Base-by-base conservation (phyloP, 2,329 filamentous ascomycete genomes). In the Trichoderma atrobrunneum region DNA sequence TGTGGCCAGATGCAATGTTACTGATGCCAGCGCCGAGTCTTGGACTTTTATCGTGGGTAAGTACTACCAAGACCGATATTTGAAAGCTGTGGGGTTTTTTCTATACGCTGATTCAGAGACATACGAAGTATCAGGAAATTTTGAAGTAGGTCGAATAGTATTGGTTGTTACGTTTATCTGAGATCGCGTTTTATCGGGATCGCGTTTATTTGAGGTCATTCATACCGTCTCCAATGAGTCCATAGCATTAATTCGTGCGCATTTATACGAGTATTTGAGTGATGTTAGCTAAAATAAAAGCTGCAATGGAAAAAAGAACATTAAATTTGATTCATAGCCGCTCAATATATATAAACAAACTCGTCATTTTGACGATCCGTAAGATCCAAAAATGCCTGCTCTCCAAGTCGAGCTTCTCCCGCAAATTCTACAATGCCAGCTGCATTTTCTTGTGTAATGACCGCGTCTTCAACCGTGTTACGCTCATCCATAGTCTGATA, bases 311-410 rank as follows among this genome's bases (percentile, higher is more conserved):
- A 4, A 2, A 48, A 48, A 48, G 18, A 48, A 21, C 8, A 48
- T 48, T 48, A 10, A 43, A 10, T 21, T 14, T 39, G 36, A 34
- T 61, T 36, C 32, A 62, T 21, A 24, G 12, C 18, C 60, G 62
- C 62, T 66, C 79, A 89, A 76, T 89, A 89, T 61, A 90, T 84
- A 79, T 88, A 91, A 16, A 91, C 85, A 80, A 92, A 92, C 76
- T 92, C 89, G 72, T 92, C 89, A 75, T 92, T 92, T 81, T 89
- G 82, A 26, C 86, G 80, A 78, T 92, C 90, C 1, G 90, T 91
- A 74, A 91, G 75, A 79, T 92, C 90, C 74, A 87, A 78, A 62
- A 88, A 86, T 0, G 85, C 86, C 64, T 86, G 84, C 16, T 86
- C 82, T 7, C 87, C 87, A n/a, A 87, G 71, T 0, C 90, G 18